Base-by-base conservation (phyloP, 805 yeast species). In the Phaffomyces thermotolerans region DNA sequence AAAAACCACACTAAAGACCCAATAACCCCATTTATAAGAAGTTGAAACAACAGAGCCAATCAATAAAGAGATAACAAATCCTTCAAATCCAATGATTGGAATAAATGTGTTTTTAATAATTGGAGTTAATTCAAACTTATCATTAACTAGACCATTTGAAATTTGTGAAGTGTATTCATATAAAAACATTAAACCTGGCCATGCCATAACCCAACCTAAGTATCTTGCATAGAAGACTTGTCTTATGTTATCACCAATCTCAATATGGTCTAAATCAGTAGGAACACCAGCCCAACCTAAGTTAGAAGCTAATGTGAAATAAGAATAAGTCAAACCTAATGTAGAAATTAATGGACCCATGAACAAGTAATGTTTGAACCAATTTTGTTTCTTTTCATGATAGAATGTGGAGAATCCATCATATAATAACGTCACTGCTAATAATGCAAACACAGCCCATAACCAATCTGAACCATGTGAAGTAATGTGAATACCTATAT, bases 21-120 rank as follows among this genome's bases (percentile, higher is more conserved):
- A 80, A 66, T 76, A 79, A 58, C 86, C 87, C 84, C 84, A 80
- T 59, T 76, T 80, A 62, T 80, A 80, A 36, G 76, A 62, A 8
- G 82, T 70, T 30, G 58, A 50, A 46, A 80, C 74, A 50, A 80
- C 64, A 18, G 74, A 47, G 53, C 84, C 85, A 55, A 80, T 71
- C 58, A 80, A 68, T 35, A 76, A 65, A 36, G 76, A 71, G 41
- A 80, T 65, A 34, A 78, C 76, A 55, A 67, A 73, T 18, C 73
- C 68, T 56, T 67, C 76, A 37, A 66, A 60, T n/a, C 71, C 63
- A 27, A 68, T 53, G n/a, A 69, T 50, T 52, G 73, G 73, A 15
- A 72, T 54, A 39, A 71, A 54, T 47, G 71, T 62, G 18, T 52
- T 48, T 33, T 50, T 45, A 43, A 55, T 46, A n/a, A 56, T 32